Percentiles rank a stretch among this genome's conserved stretches.
Conservation (phyloP, 2,329 filamentous ascomycete genomes). For the Fusarium nygamai region DNA sequence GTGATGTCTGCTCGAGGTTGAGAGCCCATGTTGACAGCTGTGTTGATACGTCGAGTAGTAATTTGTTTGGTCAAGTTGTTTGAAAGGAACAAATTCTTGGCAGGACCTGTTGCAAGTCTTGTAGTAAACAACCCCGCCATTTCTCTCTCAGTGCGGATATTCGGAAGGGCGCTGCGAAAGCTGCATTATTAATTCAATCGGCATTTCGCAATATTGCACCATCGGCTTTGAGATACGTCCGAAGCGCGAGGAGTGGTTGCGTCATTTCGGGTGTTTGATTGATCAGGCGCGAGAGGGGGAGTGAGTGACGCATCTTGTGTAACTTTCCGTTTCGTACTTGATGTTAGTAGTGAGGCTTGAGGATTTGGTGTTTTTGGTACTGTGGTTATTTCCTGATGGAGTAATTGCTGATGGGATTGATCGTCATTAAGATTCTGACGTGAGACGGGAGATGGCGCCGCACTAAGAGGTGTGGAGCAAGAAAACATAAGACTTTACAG, state of each 20-base stretch:
- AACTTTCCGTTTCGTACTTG: not conserved
- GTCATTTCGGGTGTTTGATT: not conserved
- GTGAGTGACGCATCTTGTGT: not conserved
- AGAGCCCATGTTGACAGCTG: slow-evolving; percentile 27
- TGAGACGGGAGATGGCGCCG: slow-evolving; percentile 4
- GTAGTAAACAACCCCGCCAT: not conserved
- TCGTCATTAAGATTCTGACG: slow-evolving; percentile 18
- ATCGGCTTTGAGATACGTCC: slow-evolving; percentile 5
- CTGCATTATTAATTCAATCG: slow-evolving; percentile 8
- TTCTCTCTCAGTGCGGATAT: not conserved
- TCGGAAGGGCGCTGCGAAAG: not conserved
- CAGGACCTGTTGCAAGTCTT: not conserved
- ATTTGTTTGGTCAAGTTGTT: not conserved
- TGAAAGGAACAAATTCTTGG: not conserved
- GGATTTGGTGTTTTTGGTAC: not conserved
- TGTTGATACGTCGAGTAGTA: slow-evolving; percentile 1
- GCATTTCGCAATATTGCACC: not conserved
- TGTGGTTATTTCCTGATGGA: not conserved
- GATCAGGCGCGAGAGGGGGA: not conserved
- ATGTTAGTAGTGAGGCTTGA: not conserved
- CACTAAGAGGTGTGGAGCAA: not conserved
- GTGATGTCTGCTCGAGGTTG: slow-evolving; percentile 56
- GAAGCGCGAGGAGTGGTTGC: slow-evolving; percentile 16
- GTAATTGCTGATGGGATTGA: not conserved
- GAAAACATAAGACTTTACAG: fast-evolving